Evolutionary conservation across 2,329 filamentous ascomycete species (phyloP), one percentile per base, ranked within the genome.

Genomic region (Colletotrichum sublineola): DNA sequence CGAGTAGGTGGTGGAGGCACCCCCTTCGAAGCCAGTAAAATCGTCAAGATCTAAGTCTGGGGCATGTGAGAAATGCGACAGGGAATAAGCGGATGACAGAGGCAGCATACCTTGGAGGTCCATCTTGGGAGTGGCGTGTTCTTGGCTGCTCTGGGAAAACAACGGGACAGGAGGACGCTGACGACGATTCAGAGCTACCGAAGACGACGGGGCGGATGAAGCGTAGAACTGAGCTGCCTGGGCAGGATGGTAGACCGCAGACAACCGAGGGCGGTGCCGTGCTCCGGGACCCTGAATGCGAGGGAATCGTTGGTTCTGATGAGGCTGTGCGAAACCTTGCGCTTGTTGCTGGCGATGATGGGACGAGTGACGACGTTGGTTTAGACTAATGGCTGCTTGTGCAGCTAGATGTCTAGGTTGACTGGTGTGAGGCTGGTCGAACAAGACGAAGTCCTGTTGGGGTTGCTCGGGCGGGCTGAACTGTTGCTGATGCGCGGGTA

Each of bases 401-500:
- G 78, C 79, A 76, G 82, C 75, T 64, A 33, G n/a, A 9, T 80
- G 81, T 68, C 80, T 86, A 86, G 77, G 83, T 84, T 77, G 82
- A 81, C 79, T 79, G 79, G 77, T 83, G 75, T 72, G 78, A 78
- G 84, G 86, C 74, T 86, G 84, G 81, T 89, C 87, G 91, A 91
- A 94, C 87, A 95, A 90, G 84, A 93, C 91, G 82, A 95, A 95
- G 91, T 95, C 93, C 87, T 92, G 87, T 79, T 89, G 89, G 70
- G 83, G 86, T 40, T 72, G 73, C 46, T 68, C 48, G 33, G 56
- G 57, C 31, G 81, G 84, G 86, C 82, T 84, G 84, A 82, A 85
- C 81, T 83, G 85, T 82, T 89, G 84, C 77, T 86, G 62, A 55
- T 56, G 88, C 85, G 86, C 86, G 85, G 88, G 82, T 84, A 84